A percentile compares a stretch with the other conserved stretches of the same genome.
These are phyloP conservation scores for Phytophthora constricta DNA, from an alignment of 352 stramenopile species.

Conservation along the genomic window DNA sequence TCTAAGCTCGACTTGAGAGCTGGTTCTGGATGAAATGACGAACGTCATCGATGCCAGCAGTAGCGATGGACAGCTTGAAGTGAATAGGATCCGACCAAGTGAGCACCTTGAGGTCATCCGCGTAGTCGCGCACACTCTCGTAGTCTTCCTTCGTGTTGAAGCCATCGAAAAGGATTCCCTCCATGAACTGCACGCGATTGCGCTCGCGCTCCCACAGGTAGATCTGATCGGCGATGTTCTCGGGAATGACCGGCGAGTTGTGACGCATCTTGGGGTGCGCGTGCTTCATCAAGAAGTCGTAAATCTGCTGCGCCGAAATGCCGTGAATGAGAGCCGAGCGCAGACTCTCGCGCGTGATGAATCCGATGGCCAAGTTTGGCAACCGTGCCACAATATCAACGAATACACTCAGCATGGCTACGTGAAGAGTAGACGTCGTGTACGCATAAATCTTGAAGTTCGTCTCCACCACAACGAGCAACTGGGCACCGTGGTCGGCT, in stretches of 20 bases:
- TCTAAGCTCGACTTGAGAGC: constrained; percentile 40
- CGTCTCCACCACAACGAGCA: constrained; percentile 89
- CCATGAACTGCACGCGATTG: constrained; percentile 86
- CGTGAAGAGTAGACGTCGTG: constrained; percentile 88
- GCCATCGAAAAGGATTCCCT: constrained; percentile 87
- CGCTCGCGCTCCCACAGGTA: constrained; percentile 93
- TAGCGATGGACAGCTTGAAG: constrained; percentile 77
- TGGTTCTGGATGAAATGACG: constrained; percentile 78
- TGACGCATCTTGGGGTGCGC: constrained; percentile 83
- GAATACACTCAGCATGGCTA: constrained; percentile 94
- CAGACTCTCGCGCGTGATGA: constrained; percentile 92
- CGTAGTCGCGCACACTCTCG: constrained; percentile 76
- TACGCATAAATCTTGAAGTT: constrained; percentile 95
- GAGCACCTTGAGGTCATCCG: constrained; percentile 70
- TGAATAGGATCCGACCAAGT: constrained; percentile 86
- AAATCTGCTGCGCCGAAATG: constrained; percentile 92
- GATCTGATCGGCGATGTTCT: constrained; percentile 92
- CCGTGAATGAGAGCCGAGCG: constrained; percentile 89
- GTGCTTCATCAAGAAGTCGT: constrained; percentile 92
- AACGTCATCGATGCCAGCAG: constrained; percentile 67
- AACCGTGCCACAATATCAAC: constrained; percentile 90
- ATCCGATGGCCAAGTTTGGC: constrained; percentile 91
- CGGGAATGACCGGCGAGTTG: constrained; percentile 80
- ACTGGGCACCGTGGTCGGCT: constrained; percentile 44
- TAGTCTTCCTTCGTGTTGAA: constrained; percentile 89